Base-by-base conservation (phyloP, 2,329 filamentous ascomycete genomes). In the Thelonectria olida region DNA sequence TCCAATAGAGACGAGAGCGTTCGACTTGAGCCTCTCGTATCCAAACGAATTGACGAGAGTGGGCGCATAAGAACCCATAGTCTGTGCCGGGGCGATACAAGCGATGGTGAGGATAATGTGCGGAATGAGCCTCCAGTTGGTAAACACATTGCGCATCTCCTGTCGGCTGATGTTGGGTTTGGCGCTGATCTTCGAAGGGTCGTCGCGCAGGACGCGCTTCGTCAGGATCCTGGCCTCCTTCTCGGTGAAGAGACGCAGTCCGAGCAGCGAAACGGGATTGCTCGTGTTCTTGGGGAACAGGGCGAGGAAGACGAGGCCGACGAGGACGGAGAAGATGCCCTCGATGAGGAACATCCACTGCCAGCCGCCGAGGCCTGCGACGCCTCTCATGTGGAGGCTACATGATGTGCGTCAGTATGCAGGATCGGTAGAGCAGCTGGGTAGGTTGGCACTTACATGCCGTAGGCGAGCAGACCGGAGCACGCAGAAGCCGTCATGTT, bases 401-500 rank as follows among this genome's bases (percentile, higher is more conserved):
- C 6, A 28, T 34, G 7, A 8, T 9, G 13, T 7, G 9, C 31
- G 22, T 61, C 19, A 56, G 13, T 28, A 52, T 1, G 19, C 5
- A 17, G 20, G 12, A 22, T 31, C 3, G 17, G 10, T n/a, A 2
- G 1, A 17, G 4, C 25, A 2, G 7, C 12, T 28, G 5, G n/a
- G 10, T 20, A 9, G n/a, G n/a, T n/a, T 28, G 42, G 5, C 6
- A 61, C 67, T 53, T 31, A 67, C 67, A 70, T 71, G 15, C 76
- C 80, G 39, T 80, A 82, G 2, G 79, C 67, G n/a, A 70, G 63
- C 1, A 70, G 62, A 2, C 68, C 67, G 10, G 66, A 60, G 20
- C 55, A 63, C 1, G 78, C 80, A 20, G 73, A 72, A 0, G 79
- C 80, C 13, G 77, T 65, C 61, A 79, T 76, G 48, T 81, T 83